Conservation (phyloP, 306 rosid genomes). For the Quercus parvula region DNA sequence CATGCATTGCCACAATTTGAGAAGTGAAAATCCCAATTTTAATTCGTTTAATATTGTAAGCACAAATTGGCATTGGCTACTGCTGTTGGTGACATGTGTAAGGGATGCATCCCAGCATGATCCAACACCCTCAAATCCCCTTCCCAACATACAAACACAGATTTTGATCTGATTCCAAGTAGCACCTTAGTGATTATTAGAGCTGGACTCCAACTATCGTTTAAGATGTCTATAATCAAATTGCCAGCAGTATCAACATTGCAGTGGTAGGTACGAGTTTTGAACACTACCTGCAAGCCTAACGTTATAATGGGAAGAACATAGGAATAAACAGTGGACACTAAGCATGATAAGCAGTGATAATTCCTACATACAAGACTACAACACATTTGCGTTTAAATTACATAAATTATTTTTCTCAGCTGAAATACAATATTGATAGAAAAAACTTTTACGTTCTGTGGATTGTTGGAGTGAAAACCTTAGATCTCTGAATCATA, state of each 20-base stretch:
- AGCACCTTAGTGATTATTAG: constrained; percentile 75
- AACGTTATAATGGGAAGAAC: neutral
- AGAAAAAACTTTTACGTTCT: neutral
- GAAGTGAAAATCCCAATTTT: no score
- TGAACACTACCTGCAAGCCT: constrained; percentile 64
- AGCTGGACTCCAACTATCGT: constrained; percentile 96
- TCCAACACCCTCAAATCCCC: no score
- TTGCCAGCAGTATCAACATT: constrained; percentile 64
- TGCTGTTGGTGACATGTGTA: no score
- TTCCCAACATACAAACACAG: neutral
- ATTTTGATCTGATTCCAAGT: constrained; percentile 47
- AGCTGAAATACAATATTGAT: neutral
- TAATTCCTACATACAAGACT: neutral
- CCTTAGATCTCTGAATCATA: neutral
- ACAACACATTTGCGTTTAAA: neutral
- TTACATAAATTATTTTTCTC: neutral
- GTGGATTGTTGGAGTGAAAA: neutral
- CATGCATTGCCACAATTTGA: no score
- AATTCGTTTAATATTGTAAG: no score
- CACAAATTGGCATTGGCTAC: no score
- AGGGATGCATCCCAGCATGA: no score
- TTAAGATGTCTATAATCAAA: constrained; percentile 63
- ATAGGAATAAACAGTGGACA: neutral
- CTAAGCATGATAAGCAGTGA: neutral
- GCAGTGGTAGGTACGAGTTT: constrained; percentile 88